These are phyloP conservation scores for Suillus clintonianus DNA, from an alignment of 768 basidiomycete species.

Conservation along the genomic window DNA sequence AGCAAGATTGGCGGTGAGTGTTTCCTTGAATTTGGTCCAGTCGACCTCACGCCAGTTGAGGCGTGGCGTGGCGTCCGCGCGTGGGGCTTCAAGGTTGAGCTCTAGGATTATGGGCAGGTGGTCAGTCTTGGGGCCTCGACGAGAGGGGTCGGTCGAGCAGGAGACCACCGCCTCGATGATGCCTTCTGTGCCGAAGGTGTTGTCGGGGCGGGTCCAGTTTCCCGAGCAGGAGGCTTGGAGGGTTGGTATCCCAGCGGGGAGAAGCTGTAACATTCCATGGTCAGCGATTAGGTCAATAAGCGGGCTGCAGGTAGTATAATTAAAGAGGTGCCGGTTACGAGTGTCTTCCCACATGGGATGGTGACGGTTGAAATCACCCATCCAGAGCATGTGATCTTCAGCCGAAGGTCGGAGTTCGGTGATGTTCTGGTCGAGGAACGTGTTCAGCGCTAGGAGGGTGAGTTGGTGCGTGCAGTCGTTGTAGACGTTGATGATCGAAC, in stretches of 20 bases:
- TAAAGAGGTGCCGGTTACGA: slow-evolving; percentile 24
- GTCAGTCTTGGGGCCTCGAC: slow-evolving; percentile 25
- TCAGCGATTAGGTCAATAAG: slow-evolving; percentile 29
- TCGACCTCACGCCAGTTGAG: too few species aligned
- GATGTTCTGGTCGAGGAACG: slow-evolving; percentile 3
- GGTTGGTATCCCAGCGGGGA: too few species aligned
- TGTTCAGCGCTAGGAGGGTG: slow-evolving; percentile 12
- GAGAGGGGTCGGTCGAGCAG: slow-evolving; percentile 23
- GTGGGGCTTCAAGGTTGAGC: slow-evolving; percentile 15
- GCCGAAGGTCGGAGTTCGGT: not conserved
- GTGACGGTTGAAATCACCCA: slow-evolving; percentile 43
- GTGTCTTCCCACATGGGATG: too few species aligned
- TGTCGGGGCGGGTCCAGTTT: too few species aligned
- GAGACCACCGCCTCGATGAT: slow-evolving; percentile 12
- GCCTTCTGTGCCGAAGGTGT: slow-evolving; percentile 2
- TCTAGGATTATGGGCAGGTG: slow-evolving; percentile 33
- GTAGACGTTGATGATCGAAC: slow-evolving; percentile 42
- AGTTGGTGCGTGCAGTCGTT: slow-evolving; percentile 30
- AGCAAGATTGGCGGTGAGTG: not conserved
- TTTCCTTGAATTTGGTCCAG: slow-evolving; percentile 21
- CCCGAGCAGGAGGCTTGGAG: too few species aligned
- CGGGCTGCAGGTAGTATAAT: slow-evolving; percentile 9
- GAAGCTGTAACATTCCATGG: slow-evolving; percentile 32
- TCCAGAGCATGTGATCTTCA: slow-evolving; percentile 25
- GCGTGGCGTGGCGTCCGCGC: not conserved